Evolutionary conservation across 495 filamentous ascomycete genomes (phyloP).

Genomic region (Neurospora africana): DNA sequence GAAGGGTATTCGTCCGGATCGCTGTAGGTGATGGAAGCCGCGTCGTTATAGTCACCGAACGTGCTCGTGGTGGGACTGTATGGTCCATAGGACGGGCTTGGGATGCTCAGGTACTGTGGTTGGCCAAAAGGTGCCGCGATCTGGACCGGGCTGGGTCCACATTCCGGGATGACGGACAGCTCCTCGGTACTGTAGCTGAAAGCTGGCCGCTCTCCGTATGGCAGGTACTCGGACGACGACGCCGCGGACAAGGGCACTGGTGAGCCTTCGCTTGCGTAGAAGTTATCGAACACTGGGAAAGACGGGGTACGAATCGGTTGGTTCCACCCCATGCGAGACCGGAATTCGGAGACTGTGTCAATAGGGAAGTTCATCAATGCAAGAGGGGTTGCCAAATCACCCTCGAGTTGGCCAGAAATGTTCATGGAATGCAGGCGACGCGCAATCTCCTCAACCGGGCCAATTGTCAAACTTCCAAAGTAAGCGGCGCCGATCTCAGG

Average conservation of each 20-base stretch:
- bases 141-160: conserved; percentile 37
- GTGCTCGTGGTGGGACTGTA: conserved; percentile 47
- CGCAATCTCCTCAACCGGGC: conserved; percentile 70
- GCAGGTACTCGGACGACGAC: conserved; percentile 26
- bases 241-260: conserved; percentile 26
- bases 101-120: conserved; percentile 45
- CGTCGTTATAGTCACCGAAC: conserved; percentile 42
- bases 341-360: conserved; percentile 49
- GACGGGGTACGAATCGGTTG: conserved; percentile 42
- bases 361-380: conserved; percentile 54
- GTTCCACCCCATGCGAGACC: conserved; percentile 50
- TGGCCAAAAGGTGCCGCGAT: conserved; percentile 37
- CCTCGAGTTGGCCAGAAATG: conserved; percentile 31
- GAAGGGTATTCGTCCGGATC: conserved; percentile 39
- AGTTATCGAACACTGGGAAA: conserved; percentile 42
- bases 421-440: conserved; percentile 45
- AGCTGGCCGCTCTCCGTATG: conserved; percentile 38
- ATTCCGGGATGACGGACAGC: conserved; percentile 31
- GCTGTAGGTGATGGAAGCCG: conserved; percentile 41
- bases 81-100: conserved; percentile 41
- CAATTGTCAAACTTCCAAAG: conserved; percentile 64
- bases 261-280: conserved; percentile 32
- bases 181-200: conserved; percentile 50
- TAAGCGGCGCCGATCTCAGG: conserved; percentile 84
- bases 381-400: conserved; percentile 40